These are phyloP conservation scores for Sanghuangporus weigelae DNA, from an alignment of 1,284 basidiomycete genomes.

Conservation along the genomic window DNA sequence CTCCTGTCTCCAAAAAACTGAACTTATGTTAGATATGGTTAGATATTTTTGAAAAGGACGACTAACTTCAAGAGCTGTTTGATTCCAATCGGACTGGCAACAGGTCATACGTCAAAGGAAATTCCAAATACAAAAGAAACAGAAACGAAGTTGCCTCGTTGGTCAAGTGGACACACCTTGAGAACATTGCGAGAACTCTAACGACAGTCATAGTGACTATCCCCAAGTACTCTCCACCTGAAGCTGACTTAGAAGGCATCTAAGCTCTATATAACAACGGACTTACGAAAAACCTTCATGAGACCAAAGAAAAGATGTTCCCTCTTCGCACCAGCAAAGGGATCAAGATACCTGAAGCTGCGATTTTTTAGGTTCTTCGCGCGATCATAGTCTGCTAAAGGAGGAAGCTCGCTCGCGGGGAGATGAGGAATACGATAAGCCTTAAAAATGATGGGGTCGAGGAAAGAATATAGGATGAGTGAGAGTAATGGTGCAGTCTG, in stretches of 20 bases:
- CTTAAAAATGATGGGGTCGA: slow-evolving; percentile 46
- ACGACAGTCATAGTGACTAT: slow-evolving; percentile 18
- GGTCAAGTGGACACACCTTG: no score
- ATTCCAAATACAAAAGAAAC: no score
- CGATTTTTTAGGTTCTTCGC: slow-evolving; percentile 31
- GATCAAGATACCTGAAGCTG: slow-evolving; percentile 42
- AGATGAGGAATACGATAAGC: slow-evolving; percentile 41
- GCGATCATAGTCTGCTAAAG: slow-evolving; percentile 54
- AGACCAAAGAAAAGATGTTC: slow-evolving; percentile 31
- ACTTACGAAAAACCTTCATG: slow-evolving; percentile 23
- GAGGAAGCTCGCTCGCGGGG: slow-evolving; percentile 42
- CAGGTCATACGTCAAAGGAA: no score
- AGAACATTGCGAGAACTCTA: slow-evolving; percentile 25
- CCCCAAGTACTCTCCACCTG: slow-evolving; percentile 18
- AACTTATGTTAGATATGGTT: slow-evolving; percentile 1
- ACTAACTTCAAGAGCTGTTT: slow-evolving; percentile 34
- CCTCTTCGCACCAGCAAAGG: slow-evolving; percentile 28
- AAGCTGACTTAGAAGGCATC: background rate
- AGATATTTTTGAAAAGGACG: background rate
- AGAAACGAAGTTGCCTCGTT: no score
- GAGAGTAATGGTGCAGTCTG: slow-evolving; percentile 60
- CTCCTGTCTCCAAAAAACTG: slow-evolving; percentile 40
- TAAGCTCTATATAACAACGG: background rate
- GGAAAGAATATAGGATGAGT: slow-evolving; percentile 51
- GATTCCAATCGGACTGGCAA: slow-evolving; percentile 39